Conservation (phyloP, 23 red algal genomes). For the Agarophyton chilense region DNA sequence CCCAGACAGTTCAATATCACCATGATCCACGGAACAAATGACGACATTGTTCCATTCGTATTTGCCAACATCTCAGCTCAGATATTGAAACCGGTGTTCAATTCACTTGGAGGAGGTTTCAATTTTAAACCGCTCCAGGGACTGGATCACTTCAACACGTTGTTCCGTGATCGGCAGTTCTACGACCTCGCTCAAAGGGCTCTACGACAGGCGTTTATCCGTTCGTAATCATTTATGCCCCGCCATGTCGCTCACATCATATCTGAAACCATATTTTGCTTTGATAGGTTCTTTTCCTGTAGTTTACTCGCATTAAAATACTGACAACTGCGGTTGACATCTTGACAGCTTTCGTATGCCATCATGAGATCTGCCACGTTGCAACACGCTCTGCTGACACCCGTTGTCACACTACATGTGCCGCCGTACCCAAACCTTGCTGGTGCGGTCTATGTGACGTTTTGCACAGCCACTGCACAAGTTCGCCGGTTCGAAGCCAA, state of each 20-base stretch:
- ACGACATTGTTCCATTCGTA: constrained; percentile 1
- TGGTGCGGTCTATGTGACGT: background rate
- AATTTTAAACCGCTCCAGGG: background rate
- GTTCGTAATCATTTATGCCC: background rate
- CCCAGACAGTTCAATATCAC: background rate
- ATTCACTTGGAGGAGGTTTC: background rate
- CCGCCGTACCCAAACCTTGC: too few relatives aligned
- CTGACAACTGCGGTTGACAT: too few relatives aligned
- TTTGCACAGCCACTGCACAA: background rate
- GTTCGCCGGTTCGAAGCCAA: too few relatives aligned
- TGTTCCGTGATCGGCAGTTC: background rate
- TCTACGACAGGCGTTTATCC: background rate
- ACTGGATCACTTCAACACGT: background rate
- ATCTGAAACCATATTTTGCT: too few relatives aligned
- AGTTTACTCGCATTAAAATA: too few relatives aligned
- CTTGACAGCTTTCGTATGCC: too few relatives aligned
- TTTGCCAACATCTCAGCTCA: constrained; percentile 7
- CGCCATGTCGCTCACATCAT: background rate
- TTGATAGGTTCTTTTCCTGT: too few relatives aligned
- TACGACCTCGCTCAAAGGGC: background rate
- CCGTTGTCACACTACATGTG: too few relatives aligned
- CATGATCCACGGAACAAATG: background rate
- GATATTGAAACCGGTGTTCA: constrained; percentile 6
- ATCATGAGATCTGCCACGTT: too few relatives aligned
- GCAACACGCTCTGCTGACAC: too few relatives aligned